Evolutionary conservation across 2,329 filamentous ascomycete species (phyloP).

Genomic region (Cercospora berteroae): DNA sequence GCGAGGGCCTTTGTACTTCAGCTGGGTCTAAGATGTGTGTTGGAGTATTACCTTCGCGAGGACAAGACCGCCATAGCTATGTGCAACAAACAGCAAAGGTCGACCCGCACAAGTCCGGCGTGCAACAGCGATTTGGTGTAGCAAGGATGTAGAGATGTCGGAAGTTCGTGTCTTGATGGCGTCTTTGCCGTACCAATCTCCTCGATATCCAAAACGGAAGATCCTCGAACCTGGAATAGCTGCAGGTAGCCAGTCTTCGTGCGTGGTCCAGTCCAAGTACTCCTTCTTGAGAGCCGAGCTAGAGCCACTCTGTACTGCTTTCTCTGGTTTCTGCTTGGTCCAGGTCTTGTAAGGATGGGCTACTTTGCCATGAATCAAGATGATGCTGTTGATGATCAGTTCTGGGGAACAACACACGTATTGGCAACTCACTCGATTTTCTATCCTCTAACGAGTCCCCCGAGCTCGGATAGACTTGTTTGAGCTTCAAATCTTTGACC

Average conservation of each 20-base stretch:
- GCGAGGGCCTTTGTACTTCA: neutral
- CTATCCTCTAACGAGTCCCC: neutral
- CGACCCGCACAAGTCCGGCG: neutral
- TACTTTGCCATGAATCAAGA: neutral
- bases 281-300: neutral
- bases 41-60: neutral
- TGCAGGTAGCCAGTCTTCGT: neutral
- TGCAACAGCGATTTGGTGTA: neutral
- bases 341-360: neutral
- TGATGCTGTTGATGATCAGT: neutral
- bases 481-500: neutral
- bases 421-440: neutral
- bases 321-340: neutral
- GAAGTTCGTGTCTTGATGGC: neutral
- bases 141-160: neutral
- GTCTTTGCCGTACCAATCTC: neutral
- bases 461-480: neutral
- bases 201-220: neutral
- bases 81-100: neutral
- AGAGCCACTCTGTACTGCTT: neutral
- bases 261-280: neutral
- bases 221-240: neutral
- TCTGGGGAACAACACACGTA: too few relatives aligned
- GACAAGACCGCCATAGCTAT: neutral
- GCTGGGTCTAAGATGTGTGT: neutral